phyloP scores from a whole-genome alignment of 2,329 filamentous ascomycete species.

The Pseudogymnoascus sp. region DNA sequence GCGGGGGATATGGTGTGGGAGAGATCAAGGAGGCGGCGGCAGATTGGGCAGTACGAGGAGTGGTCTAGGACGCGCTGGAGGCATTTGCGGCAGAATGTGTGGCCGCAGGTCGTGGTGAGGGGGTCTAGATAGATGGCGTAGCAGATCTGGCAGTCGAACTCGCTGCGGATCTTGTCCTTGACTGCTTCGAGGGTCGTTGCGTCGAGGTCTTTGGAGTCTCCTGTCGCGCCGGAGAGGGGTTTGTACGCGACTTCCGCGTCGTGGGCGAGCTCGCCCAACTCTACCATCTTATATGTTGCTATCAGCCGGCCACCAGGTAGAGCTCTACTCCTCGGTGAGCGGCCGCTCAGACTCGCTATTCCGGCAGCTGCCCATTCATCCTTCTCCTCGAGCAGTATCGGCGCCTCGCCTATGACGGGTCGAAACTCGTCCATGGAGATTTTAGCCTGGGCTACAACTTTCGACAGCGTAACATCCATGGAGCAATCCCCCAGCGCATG shows the following conservation, averaged over 20 bases:
- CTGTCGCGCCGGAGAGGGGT: conserved; percentile 21
- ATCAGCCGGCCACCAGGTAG: conserved; percentile 52
- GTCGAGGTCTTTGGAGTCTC: conserved; percentile 33
- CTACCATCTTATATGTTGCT: conserved; percentile 59
- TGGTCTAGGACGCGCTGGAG: conserved; percentile 70
- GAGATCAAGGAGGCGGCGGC: conserved; percentile 55
- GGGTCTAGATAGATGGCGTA: conserved; percentile 76
- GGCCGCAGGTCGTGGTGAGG: conserved; percentile 76
- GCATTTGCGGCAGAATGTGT: conserved; percentile 81
- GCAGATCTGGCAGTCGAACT: conserved; percentile 85
- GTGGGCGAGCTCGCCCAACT: conserved; percentile 50
- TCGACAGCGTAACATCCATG: conserved; percentile 67
- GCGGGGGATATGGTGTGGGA: conserved; percentile 30
- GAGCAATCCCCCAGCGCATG: conserved; percentile 72
- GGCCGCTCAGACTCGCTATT: conserved; percentile 33
- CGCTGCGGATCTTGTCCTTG: conserved; percentile 53
- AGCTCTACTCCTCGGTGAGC: conserved; percentile 28
- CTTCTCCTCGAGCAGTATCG: conserved; percentile 33
- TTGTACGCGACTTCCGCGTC: conserved; percentile 48
- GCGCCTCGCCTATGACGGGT: conserved; percentile 25
- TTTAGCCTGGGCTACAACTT: conserved; percentile 50
- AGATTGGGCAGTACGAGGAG: conserved; percentile 71
- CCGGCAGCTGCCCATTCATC: conserved; percentile 37
- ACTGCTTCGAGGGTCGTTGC: conserved; percentile 46
- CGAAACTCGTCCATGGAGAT: conserved; percentile 27